Conservation (phyloP, 2,329 filamentous ascomycete genomes). For the Macroventuria anomochaeta region DNA sequence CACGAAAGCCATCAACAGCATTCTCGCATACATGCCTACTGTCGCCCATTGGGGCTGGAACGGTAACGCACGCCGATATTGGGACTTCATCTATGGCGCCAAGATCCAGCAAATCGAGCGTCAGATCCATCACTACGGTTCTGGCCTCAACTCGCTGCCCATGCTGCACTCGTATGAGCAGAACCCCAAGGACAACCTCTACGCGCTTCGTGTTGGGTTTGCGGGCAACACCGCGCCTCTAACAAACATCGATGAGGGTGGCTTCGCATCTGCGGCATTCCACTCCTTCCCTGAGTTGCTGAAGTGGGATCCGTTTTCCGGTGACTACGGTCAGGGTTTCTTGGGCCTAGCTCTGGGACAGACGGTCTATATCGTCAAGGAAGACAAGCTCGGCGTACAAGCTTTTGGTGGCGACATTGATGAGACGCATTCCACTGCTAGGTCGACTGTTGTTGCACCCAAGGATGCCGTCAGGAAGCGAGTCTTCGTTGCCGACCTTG, state of each 20-base stretch:
- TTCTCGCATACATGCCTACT: slow-evolving; percentile 64
- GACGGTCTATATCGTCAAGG: slow-evolving; percentile 58
- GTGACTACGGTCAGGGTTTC: slow-evolving; percentile 65
- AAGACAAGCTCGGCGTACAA: slow-evolving; percentile 54
- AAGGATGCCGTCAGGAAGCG: slow-evolving; percentile 57
- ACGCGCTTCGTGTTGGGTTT: slow-evolving; percentile 62
- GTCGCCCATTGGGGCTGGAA: slow-evolving; percentile 69
- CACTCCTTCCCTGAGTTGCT: slow-evolving; percentile 64
- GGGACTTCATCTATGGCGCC: slow-evolving; percentile 62
- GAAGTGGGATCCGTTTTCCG: slow-evolving; percentile 63
- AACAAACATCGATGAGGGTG: slow-evolving; percentile 62
- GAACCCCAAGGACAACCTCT: slow-evolving; percentile 52
- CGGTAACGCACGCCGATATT: slow-evolving; percentile 66
- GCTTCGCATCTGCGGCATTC: slow-evolving; percentile 63
- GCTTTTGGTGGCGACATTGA: slow-evolving; percentile 58
- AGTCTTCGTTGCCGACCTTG: slow-evolving; percentile 58
- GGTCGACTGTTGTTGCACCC: slow-evolving; percentile 48
- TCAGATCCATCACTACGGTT: slow-evolving; percentile 68
- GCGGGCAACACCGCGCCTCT: slow-evolving; percentile 61
- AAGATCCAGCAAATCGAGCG: slow-evolving; percentile 53
- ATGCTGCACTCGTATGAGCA: slow-evolving; percentile 60
- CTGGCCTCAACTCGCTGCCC: slow-evolving; percentile 63
- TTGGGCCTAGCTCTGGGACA: slow-evolving; percentile 60
- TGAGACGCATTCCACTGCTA: slow-evolving; percentile 17
- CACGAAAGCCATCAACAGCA: slow-evolving; percentile 61